Percentiles rank a stretch among this genome's conserved stretches.
phyloP scores from a whole-genome alignment of 2,329 filamentous ascomycete species.

The Colletotrichum destructivum region DNA sequence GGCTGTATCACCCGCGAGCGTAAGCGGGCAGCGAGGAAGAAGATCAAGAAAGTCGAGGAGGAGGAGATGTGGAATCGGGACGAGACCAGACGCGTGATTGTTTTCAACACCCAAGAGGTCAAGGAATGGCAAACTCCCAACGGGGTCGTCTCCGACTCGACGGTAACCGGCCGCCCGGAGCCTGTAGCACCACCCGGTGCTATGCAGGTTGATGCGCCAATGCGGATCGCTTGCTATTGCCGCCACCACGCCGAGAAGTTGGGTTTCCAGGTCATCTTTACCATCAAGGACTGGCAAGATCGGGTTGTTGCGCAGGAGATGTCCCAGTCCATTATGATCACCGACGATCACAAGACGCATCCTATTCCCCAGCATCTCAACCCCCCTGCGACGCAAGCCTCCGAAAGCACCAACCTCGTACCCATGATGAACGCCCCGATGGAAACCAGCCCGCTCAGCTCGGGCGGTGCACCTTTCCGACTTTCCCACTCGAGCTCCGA shows the following conservation, averaged over 20 bases:
- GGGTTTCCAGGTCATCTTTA: constrained; percentile 95
- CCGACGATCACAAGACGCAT: constrained; percentile 96
- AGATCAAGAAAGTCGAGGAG: constrained; percentile 92
- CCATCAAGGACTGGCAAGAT: constrained; percentile 85
- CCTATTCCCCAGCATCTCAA: constrained; percentile 54
- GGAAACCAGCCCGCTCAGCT: constrained; percentile 53
- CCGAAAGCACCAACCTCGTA: constrained; percentile 38
- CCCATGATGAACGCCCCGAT: constrained; percentile 39
- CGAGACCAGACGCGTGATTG: constrained; percentile 85
- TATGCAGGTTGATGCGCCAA: constrained; percentile 86
- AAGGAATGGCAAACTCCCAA: constrained; percentile 81
- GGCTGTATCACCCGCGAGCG: constrained; percentile 94
- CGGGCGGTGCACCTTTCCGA: constrained; percentile 62
- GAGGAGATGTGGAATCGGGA: constrained; percentile 89
- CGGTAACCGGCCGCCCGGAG: constrained; percentile 59
- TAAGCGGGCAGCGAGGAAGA: constrained; percentile 92
- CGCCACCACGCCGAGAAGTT: constrained; percentile 94
- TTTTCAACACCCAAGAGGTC: constrained; percentile 91
- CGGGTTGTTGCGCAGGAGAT: constrained; percentile 87
- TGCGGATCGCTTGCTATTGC: constrained; percentile 98
- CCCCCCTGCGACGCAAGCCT: constrained; percentile 36
- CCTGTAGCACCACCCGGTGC: constrained; percentile 67
- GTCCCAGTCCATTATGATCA: constrained; percentile 93
- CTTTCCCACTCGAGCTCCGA: constrained; percentile 76
- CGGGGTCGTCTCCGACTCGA: constrained; percentile 54